phyloP scores from a whole-genome alignment of 75 land plant genomes.

The Cunninghamia lanceolata region DNA sequence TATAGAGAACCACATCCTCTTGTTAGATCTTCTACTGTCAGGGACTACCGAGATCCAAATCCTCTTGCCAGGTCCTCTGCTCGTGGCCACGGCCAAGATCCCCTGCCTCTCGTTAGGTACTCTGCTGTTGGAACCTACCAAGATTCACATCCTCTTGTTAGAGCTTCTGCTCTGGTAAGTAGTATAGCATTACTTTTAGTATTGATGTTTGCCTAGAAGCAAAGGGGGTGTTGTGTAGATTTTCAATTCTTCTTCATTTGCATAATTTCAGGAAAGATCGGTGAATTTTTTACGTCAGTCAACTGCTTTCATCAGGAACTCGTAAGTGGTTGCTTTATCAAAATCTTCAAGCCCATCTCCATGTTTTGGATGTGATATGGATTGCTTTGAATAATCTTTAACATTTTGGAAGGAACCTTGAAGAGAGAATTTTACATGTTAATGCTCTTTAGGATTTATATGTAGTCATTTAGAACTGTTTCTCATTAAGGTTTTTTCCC shows the following conservation, averaged over 20 bases:
- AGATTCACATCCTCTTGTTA: slow-evolving; percentile 23
- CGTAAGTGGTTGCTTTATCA: slow-evolving; percentile 29
- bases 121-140: slow-evolving; percentile 8
- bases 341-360: background rate
- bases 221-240: background rate
- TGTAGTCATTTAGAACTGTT: background rate
- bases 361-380: background rate
- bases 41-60: slow-evolving; percentile 20
- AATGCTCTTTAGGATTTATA: no score
- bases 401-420: background rate
- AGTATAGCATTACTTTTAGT: background rate
- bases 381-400: background rate
- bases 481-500: background rate
- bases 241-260: background rate
- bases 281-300: slow-evolving; percentile 14
- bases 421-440: background rate
- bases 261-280: slow-evolving; percentile 17
- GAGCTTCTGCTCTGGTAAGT: slow-evolving; percentile 34
- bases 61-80: slow-evolving; percentile 22
- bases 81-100: slow-evolving; percentile 21
- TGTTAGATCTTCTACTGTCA: slow-evolving; percentile 5
- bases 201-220: background rate
- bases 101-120: background rate
- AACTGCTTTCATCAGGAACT: slow-evolving; percentile 14
- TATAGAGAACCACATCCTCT: slow-evolving; percentile 11